Evolutionary conservation across 768 basidiomycete genomes (phyloP), one percentile per base, ranked within the genome.

Genomic region (Boletus subcaerulescens): DNA sequence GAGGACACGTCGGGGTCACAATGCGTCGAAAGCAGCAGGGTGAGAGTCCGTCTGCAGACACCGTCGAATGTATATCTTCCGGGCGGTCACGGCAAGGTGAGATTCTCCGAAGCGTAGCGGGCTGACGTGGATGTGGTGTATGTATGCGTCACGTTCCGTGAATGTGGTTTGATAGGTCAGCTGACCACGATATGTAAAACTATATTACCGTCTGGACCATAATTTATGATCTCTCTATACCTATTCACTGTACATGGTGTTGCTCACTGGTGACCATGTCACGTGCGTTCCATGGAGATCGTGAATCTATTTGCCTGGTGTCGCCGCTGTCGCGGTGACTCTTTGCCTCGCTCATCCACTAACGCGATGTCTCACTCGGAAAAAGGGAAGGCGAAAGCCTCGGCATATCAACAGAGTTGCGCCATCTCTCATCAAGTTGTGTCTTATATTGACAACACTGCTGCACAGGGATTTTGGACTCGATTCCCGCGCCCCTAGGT

Each of bases 401-500:
- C 61, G 13, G 48, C 40, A 22, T 71, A 69, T 50, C 50, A 61
- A 36, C 60, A 65, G 13, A 58, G 69, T 72, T 38, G 22, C 53
- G 32, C 9, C 32, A 8, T 40, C 8, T 32, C 20, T 35, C 15
- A 1, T 24, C 18, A 7, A 2, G 42, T 13, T 12, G 20, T 3
- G 11, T 32, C 26, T 13, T 48, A 14, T 38, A 31, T 17, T 59
- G 45, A 64, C 22, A 4, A n/a, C 29, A 33, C 18, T 4, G 12
- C 0, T 48, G 5, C 3, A 22, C 40, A 71, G 70, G 71, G 45
- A 51, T 24, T 13, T 54, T 60, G 51, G 41, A 53, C 20, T 73
- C 75, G 4, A 68, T 72, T 15, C 64, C 71, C 6, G 72, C 71
- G 2, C 75, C 76, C 35, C 60, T 73, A 62, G 74, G 75, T 71